These are phyloP conservation scores for Fusarium globosum DNA, from an alignment of 2,329 filamentous ascomycete species.

Conservation along the genomic window DNA sequence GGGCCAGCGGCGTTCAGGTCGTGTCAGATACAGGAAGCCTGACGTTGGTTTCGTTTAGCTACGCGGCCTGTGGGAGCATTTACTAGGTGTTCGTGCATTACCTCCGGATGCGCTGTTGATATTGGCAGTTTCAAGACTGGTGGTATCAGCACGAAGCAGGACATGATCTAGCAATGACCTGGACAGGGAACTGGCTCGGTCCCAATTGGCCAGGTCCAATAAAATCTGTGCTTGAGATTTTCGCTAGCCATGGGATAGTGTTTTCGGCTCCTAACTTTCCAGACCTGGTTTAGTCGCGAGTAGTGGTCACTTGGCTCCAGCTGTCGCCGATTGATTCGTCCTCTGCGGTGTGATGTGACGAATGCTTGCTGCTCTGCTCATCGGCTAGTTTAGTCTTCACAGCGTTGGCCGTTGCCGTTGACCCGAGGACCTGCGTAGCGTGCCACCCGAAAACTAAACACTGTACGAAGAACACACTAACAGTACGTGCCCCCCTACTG, in stretches of 20 bases:
- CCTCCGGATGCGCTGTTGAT: fast-evolving
- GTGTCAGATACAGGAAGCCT: not conserved
- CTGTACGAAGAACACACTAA: not conserved
- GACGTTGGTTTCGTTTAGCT: not conserved
- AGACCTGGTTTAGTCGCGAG: not conserved
- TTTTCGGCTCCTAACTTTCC: conserved; percentile 45
- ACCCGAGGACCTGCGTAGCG: not conserved
- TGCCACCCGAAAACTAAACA: not conserved
- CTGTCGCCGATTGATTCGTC: not conserved
- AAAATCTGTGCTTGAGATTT: too few relatives aligned
- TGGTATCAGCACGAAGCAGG: not conserved
- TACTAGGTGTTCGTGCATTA: not conserved
- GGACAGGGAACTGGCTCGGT: not conserved
- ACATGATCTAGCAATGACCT: not conserved
- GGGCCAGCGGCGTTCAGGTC: not conserved
- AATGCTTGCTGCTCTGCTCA: not conserved
- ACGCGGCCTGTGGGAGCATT: not conserved
- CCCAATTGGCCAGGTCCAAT: conserved; percentile 36
- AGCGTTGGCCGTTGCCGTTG: not conserved
- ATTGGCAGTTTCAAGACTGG: not conserved
- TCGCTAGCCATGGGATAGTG: conserved; percentile 22
- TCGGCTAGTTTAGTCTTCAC: not conserved
- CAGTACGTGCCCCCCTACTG: not conserved
- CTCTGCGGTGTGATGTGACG: not conserved
- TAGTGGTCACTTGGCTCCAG: not conserved